phyloP scores from a whole-genome alignment of 164 flowering plant genomes.

The Protea cynaroides region DNA sequence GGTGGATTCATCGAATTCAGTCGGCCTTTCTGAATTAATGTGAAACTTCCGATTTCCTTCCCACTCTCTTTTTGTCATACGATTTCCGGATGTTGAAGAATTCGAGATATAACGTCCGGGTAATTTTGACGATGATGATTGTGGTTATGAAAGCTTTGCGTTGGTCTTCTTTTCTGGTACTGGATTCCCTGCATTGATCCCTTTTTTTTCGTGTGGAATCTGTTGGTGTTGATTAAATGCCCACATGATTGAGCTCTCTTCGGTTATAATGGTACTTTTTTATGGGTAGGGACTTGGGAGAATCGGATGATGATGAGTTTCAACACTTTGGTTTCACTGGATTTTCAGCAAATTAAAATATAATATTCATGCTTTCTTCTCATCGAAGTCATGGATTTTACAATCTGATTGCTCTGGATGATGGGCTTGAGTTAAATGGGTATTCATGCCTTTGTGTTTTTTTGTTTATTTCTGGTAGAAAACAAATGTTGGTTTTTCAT shows the following conservation, averaged over 20 bases:
- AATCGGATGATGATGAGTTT: conserved; percentile 2
- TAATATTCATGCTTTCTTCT: not conserved
- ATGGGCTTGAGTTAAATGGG: conserved; percentile 3
- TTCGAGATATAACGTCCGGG: conserved; percentile 9
- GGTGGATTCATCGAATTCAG: conserved; percentile 15
- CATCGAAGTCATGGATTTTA: not conserved
- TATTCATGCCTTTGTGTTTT: not conserved
- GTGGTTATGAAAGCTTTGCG: conserved; percentile 1
- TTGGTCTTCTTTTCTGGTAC: conserved; percentile 6
- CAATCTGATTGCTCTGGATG: not conserved
- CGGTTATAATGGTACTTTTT: not conserved
- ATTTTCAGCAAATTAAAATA: not conserved
- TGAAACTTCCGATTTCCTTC: not conserved
- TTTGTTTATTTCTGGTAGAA: not conserved
- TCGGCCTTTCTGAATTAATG: conserved; percentile 1
- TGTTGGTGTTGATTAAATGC: conserved; percentile 7
- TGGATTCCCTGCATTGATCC: conserved; percentile 12
- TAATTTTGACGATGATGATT: conserved; percentile 10
- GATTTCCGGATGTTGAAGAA: conserved; percentile 13
- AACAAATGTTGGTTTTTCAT: not conserved
- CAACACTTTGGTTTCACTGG: not conserved
- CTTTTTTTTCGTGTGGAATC: conserved; percentile 2
- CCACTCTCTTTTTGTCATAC: not conserved
- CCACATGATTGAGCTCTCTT: not conserved
- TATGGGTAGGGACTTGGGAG: not conserved